Evolutionary conservation across 371 early-diverging fungal genomes (phyloP).

Genomic region (Actinomortierella ambigua): DNA sequence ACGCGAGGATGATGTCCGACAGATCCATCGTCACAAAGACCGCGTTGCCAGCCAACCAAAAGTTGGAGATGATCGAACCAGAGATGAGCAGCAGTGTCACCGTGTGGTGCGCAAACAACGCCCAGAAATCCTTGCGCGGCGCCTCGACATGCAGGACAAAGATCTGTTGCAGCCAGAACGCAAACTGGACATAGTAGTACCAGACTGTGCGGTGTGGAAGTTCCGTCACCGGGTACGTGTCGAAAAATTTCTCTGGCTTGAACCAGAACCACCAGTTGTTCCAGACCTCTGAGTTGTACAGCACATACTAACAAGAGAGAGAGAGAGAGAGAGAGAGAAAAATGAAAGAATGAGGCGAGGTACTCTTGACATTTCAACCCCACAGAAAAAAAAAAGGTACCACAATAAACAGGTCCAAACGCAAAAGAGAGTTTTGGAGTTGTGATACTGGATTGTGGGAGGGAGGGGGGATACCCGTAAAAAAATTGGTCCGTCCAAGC

Average conservation of each 20-base stretch:
- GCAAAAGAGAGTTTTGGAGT: no score
- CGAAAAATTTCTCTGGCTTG: slow-evolving; percentile 67
- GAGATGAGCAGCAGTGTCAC: slow-evolving; percentile 71
- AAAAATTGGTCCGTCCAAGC: no score
- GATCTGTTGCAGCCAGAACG: slow-evolving; percentile 79
- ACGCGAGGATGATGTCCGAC: slow-evolving; percentile 76
- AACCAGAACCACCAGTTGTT: slow-evolving; percentile 70
- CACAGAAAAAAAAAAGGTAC: no score
- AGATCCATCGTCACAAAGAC: slow-evolving; percentile 80
- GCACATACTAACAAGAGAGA: slow-evolving; percentile 51
- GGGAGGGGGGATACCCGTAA: no score
- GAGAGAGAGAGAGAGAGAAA: slow-evolving; percentile 2
- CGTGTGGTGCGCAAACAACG: slow-evolving; percentile 72
- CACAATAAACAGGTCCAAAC: no score
- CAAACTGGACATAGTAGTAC: slow-evolving; percentile 73
- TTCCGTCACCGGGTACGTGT: slow-evolving; percentile 63
- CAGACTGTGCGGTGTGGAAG: slow-evolving; percentile 65
- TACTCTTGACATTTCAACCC: not conserved
- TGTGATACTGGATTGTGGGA: no score
- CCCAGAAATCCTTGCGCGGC: slow-evolving; percentile 75
- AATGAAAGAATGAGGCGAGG: not conserved
- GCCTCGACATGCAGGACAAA: slow-evolving; percentile 76
- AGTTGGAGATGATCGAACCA: slow-evolving; percentile 69
- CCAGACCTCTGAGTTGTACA: slow-evolving; percentile 67
- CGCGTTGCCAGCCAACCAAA: slow-evolving; percentile 78